A percentile compares a stretch with the other conserved stretches of the same genome.
phyloP scores from a whole-genome alignment of 2,329 filamentous ascomycete species.

The Grosmannia clavigera region DNA sequence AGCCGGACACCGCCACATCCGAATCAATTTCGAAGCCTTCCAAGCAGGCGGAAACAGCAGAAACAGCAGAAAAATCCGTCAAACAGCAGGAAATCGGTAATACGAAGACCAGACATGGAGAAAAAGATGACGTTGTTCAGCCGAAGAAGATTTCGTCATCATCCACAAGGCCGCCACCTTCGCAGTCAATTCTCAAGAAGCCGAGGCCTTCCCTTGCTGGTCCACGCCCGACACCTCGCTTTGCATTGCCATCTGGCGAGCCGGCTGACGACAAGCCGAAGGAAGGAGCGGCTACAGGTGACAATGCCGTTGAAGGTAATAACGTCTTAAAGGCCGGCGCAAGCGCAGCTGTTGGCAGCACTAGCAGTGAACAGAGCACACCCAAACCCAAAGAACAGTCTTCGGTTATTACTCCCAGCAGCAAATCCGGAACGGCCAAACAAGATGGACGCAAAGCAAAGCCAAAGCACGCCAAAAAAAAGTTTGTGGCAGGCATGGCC shows the following conservation, averaged over 20 bases:
- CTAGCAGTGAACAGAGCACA: background rate
- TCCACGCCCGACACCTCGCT: slow-evolving; percentile 47
- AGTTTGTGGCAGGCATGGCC: slow-evolving; percentile 30
- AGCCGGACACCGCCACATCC: no score
- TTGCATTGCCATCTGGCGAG: slow-evolving; percentile 35
- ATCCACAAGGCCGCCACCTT: slow-evolving; percentile 33
- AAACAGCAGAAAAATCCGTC: background rate
- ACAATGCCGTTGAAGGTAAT: slow-evolving; percentile 9
- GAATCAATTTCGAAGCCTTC: background rate
- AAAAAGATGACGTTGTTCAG: background rate
- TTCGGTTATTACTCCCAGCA: background rate
- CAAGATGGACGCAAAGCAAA: background rate
- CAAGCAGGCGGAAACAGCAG: background rate
- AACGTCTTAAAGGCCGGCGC: slow-evolving; percentile 3
- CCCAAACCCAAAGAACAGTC: background rate
- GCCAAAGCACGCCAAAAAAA: slow-evolving; percentile 16
- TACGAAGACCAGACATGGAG: background rate
- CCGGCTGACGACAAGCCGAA: slow-evolving; percentile 30
- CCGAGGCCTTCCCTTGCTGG: slow-evolving; percentile 28
- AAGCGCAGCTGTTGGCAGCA: background rate
- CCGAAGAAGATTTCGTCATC: slow-evolving; percentile 22
- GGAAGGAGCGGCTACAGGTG: slow-evolving; percentile 11
- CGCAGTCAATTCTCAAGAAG: slow-evolving; percentile 50
- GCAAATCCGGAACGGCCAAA: background rate
- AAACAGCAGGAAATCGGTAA: background rate